phyloP scores from a whole-genome alignment of 176 grass and related monocot species.

The Avena eriantha region DNA sequence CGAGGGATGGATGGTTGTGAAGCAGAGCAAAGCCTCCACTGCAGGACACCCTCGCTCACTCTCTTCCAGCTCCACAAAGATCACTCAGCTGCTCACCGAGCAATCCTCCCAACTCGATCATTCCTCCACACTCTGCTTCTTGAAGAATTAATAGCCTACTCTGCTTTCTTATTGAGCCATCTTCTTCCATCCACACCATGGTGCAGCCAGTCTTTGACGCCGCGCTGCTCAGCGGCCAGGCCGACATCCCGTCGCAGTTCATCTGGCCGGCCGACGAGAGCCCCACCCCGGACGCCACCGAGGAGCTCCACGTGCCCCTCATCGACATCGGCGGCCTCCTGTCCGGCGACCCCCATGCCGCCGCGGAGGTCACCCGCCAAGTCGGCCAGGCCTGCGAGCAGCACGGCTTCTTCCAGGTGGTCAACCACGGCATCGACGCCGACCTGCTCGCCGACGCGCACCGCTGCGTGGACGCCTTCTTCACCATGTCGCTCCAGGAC shows the following conservation, averaged over 20 bases:
- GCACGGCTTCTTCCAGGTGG: conserved; percentile 96
- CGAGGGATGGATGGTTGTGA: too few relatives aligned
- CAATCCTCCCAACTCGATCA: not conserved
- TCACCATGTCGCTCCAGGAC: conserved; percentile 65
- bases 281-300: conserved; percentile 52
- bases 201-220: conserved; percentile 73
- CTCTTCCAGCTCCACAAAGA: not conserved
- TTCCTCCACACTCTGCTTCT: not conserved
- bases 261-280: conserved; percentile 80
- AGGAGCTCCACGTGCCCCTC: conserved; percentile 73
- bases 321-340: conserved; percentile 73
- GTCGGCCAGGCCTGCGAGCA: conserved; percentile 61
- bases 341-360: conserved; percentile 30
- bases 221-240: conserved; percentile 40
- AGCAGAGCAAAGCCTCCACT: not conserved
- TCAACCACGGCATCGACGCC: conserved; percentile 79
- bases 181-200: too few relatives aligned
- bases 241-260: conserved; percentile 78
- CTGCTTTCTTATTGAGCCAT: not conserved
- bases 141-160: not conserved
- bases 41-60: not conserved
- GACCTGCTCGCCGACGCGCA: conserved; percentile 65
- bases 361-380: conserved; percentile 33
- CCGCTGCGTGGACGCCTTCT: conserved; percentile 79
- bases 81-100: not conserved